These are phyloP conservation scores for Arthrobotrys musiformis DNA, from an alignment of 2,329 filamentous ascomycete genomes.

Conservation along the genomic window DNA sequence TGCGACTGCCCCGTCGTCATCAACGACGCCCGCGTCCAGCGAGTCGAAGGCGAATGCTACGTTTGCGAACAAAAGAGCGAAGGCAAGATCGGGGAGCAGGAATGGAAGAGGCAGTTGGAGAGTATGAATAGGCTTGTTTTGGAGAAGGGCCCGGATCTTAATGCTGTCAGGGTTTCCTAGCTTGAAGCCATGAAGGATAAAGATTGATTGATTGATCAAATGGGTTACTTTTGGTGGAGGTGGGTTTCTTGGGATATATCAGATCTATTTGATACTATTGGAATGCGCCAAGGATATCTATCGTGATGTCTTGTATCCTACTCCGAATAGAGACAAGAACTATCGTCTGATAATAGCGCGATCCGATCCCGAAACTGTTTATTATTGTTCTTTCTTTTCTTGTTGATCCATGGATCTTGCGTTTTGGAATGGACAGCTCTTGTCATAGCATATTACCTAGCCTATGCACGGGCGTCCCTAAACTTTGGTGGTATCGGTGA, in stretches of 20 bases:
- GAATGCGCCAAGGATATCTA: no score
- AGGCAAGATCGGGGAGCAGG: not conserved
- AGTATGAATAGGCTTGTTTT: slow-evolving; percentile 25
- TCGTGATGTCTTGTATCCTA: no score
- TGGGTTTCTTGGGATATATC: no score
- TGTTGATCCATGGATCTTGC: no score
- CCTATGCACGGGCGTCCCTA: no score
- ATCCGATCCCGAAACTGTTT: not conserved
- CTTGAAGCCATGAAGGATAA: not conserved
- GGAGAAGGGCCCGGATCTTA: slow-evolving; percentile 28
- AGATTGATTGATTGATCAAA: not conserved
- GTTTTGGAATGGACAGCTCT: slow-evolving; percentile 8
- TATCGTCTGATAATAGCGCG: slow-evolving; percentile 3
- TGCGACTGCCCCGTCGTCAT: slow-evolving; percentile 24
- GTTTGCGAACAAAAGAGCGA: slow-evolving; percentile 18
- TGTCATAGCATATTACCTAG: no score
- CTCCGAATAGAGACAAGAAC: not conserved
- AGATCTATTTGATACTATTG: no score
- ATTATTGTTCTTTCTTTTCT: not conserved
- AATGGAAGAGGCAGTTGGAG: slow-evolving; percentile 11
- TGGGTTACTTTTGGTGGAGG: not conserved
- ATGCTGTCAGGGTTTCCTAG: slow-evolving; percentile 3
- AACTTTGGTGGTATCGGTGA: no score
- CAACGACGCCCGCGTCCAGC: slow-evolving; percentile 28
- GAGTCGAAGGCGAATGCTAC: slow-evolving; percentile 7